These are phyloP conservation scores for Crucihimalaya himalaica DNA, from an alignment of 345 rosid species.

Conservation along the genomic window DNA sequence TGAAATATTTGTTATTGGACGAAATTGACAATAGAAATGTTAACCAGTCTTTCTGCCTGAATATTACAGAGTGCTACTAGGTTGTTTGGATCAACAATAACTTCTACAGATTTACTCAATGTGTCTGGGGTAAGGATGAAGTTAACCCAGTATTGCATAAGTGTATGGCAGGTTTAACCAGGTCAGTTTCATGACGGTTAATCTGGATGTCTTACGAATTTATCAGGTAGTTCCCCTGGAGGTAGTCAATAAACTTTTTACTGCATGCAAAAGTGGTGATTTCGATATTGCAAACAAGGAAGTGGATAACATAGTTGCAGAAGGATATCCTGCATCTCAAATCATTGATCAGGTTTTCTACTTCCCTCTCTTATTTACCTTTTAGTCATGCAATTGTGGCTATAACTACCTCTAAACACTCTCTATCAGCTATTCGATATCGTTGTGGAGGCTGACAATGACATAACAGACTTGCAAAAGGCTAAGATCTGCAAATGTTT, in stretches of 20 bases:
- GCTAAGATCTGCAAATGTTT: conserved; percentile 81
- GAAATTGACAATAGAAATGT: neutral
- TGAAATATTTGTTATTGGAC: neutral
- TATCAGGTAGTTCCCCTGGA: conserved; percentile 73
- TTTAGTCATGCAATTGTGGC: neutral
- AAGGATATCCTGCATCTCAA: conserved; percentile 92
- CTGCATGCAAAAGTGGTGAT: conserved; percentile 79
- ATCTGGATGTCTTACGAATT: conserved; percentile 5
- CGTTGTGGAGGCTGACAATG: conserved; percentile 62
- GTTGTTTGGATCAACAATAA: conserved; percentile 84
- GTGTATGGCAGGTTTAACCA: conserved; percentile 1
- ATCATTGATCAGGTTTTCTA: conserved; percentile 70
- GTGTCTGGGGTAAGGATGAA: conserved; percentile 84
- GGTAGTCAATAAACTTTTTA: conserved; percentile 60
- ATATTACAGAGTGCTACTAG: conserved; percentile 91
- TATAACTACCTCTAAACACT: conserved; percentile 10
- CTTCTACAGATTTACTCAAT: conserved; percentile 68
- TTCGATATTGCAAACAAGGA: conserved; percentile 89
- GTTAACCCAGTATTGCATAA: neutral
- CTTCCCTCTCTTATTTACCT: conserved; percentile 5
- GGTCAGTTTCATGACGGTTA: conserved; percentile 11
- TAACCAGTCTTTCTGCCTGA: conserved; percentile 10
- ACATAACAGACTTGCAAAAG: conserved; percentile 82
- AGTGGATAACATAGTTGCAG: conserved; percentile 75
- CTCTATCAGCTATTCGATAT: conserved; percentile 67